Conservation (phyloP, 345 rosid genomes). For the Camelina hispida region DNA sequence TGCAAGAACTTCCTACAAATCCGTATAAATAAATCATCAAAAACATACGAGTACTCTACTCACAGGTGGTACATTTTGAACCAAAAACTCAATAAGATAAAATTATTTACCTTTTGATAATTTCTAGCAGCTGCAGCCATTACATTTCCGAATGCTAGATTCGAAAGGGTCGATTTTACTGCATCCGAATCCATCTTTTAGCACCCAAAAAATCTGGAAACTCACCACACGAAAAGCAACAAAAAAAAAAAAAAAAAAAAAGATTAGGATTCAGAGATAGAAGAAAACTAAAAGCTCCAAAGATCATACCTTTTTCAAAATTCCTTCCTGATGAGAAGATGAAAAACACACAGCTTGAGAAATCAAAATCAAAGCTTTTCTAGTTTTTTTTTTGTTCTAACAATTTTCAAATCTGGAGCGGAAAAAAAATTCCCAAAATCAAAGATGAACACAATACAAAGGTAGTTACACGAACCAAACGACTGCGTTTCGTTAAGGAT, state of each 20-base stretch:
- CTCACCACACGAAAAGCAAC: conserved; percentile 17
- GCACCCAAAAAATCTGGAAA: conserved; percentile 2
- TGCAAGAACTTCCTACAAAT: conserved; percentile 66
- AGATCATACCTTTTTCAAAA: conserved; percentile 31
- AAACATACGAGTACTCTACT: conserved; percentile 6
- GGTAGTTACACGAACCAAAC: neutral
- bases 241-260: neutral
- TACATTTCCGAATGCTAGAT: conserved; percentile 90
- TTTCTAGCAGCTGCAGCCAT: conserved; percentile 99
- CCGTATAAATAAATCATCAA: conserved; percentile 33
- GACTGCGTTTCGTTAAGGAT: neutral
- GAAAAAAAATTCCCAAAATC: conserved; percentile 10
- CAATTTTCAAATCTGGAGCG: conserved; percentile 43
- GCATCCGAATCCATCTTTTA: conserved; percentile 82
- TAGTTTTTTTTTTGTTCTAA: neutral
- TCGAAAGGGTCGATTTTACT: conserved; percentile 84
- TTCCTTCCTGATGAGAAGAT: neutral
- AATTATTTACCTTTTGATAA: conserved; percentile 66
- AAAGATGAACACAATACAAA: conserved; percentile 7
- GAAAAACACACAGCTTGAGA: neutral
- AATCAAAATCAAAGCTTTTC: conserved; percentile 17
- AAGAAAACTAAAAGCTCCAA: neutral
- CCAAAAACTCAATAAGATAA: neutral
- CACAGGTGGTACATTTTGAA: neutral
- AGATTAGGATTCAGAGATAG: neutral